phyloP scores from a whole-genome alignment of 2,329 filamentous ascomycete genomes.

The Diaporthe sp. region DNA sequence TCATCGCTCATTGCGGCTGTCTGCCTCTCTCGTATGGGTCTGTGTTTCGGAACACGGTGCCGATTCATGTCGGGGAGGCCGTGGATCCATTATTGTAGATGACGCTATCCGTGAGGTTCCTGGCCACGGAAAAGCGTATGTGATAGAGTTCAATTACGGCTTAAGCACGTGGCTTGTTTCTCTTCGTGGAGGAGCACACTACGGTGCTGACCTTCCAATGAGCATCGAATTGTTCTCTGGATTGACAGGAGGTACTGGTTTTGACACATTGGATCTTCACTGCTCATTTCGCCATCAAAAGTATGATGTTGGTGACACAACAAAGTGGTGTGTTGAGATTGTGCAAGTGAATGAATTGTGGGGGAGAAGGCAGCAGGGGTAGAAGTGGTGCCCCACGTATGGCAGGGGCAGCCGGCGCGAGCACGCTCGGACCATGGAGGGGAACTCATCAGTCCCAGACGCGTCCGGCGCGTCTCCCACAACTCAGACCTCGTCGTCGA shows the following conservation, averaged over 20 bases:
- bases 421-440: slow-evolving; percentile 3
- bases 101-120: neutral
- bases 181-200: neutral
- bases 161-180: neutral
- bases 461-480: slow-evolving; percentile 19
- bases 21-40: neutral
- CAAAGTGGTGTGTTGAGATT: neutral
- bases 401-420: neutral
- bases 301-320: slow-evolving; percentile 1
- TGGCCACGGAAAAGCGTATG: neutral
- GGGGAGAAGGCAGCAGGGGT: neutral
- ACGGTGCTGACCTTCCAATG: neutral
- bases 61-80: neutral
- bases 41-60: neutral
- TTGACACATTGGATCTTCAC: neutral
- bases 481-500: neutral
- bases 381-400: neutral
- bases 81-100: neutral
- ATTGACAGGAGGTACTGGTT: neutral
- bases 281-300: slow-evolving; percentile 19
- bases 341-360: slow-evolving; percentile 28
- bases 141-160: neutral
- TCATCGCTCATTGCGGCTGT: neutral
- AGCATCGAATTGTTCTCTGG: neutral
- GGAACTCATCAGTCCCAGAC: neutral